phyloP scores from a whole-genome alignment of 257 asterid genomes.

The Phtheirospermum japonicum region DNA sequence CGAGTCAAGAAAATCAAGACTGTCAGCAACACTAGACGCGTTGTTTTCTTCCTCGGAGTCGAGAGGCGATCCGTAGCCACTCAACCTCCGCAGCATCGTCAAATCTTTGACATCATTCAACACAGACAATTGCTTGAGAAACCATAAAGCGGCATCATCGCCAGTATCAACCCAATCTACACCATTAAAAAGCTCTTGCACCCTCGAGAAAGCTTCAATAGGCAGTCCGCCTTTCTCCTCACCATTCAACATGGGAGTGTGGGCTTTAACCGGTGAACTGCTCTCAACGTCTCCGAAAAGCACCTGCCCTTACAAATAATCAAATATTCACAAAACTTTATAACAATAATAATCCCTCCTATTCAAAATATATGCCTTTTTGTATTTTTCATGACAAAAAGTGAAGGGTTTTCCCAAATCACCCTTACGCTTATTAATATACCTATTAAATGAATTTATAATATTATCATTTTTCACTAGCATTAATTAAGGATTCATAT shows the following conservation, averaged over 20 bases:
- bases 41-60: constrained; percentile 97
- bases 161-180: constrained; percentile 79
- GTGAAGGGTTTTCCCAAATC: too few relatives aligned
- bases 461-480: too few relatives aligned
- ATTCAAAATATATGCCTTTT: too few relatives aligned
- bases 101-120: constrained; percentile 82
- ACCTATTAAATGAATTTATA: too few relatives aligned
- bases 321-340: constrained; percentile 27
- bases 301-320: constrained; percentile 45
- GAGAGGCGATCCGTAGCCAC: constrained; percentile 77
- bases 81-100: constrained; percentile 65
- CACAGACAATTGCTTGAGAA: constrained; percentile 80
- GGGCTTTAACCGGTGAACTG: constrained; percentile 59
- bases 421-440: too few relatives aligned
- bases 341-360: neutral
- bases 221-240: constrained; percentile 95
- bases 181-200: constrained; percentile 86
- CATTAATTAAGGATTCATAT: too few relatives aligned
- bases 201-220: constrained; percentile 89
- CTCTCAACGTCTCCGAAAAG: constrained; percentile 94
- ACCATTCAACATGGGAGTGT: constrained; percentile 68
- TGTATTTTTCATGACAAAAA: too few relatives aligned
- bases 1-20: constrained; percentile 82
- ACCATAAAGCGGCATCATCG: constrained; percentile 94
- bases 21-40: constrained; percentile 84